Conservation (phyloP, 2,329 filamentous ascomycete genomes). For the Cladosporium sphaerospermum region DNA sequence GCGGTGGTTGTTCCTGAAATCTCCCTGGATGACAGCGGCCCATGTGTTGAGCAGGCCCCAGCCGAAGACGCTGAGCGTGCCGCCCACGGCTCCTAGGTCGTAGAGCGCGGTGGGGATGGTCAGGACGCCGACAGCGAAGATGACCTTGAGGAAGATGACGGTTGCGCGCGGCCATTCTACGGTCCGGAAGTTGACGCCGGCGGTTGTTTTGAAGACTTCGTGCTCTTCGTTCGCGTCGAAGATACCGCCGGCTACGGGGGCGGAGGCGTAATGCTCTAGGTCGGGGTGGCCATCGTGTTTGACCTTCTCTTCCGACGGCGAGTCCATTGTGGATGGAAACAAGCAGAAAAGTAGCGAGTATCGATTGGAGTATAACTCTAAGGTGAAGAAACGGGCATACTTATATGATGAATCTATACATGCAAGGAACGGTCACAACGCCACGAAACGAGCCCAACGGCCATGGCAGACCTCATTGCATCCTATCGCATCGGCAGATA, state of each 20-base stretch:
- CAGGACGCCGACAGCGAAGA: slow-evolving; percentile 46
- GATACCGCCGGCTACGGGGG: not conserved
- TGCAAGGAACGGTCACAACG: not conserved
- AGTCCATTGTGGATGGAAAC: not conserved
- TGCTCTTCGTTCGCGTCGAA: slow-evolving; percentile 20
- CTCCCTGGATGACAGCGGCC: slow-evolving; percentile 43
- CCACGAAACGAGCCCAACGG: not conserved
- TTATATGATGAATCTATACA: not conserved
- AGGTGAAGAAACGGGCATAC: not conserved
- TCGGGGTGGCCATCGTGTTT: not conserved
- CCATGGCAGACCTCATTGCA: not conserved
- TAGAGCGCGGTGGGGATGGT: slow-evolving; percentile 46
- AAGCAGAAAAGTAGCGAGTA: not conserved
- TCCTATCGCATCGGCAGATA: not conserved
- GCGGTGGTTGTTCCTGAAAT: slow-evolving; percentile 47
- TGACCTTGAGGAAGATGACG: slow-evolving; percentile 49
- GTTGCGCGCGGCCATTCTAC: slow-evolving; percentile 48
- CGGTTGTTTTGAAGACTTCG: slow-evolving; percentile 46
- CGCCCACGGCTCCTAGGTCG: slow-evolving; percentile 42
- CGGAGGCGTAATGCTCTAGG: not conserved
- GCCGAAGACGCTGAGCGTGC: slow-evolving; percentile 42
- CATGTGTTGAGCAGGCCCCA: slow-evolving; percentile 47
- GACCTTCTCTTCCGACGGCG: not conserved
- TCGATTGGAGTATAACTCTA: not conserved
- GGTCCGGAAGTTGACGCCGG: slow-evolving; percentile 48